phyloP scores from a whole-genome alignment of 352 stramenopile genomes.

The Phytophthora crassamura region DNA sequence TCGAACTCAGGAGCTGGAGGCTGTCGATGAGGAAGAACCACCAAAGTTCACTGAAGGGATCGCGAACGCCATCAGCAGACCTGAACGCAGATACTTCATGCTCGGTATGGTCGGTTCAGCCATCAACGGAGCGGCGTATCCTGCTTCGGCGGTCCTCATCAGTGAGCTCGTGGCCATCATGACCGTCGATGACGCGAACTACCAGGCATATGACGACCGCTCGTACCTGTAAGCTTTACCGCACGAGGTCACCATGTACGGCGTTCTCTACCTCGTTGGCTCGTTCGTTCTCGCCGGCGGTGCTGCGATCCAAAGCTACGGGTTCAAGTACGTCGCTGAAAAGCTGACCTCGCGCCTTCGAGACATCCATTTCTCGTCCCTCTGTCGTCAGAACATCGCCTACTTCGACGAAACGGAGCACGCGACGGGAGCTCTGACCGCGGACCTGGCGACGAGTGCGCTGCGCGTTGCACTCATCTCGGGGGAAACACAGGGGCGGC shows the following conservation, averaged over 20 bases:
- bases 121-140: slow-evolving; percentile 29
- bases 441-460: slow-evolving; percentile 56
- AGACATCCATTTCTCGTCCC: slow-evolving; percentile 54
- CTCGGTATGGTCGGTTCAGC: slow-evolving; percentile 27
- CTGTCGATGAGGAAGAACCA: too few species aligned
- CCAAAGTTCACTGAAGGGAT: slow-evolving; percentile 13
- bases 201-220: slow-evolving; percentile 20
- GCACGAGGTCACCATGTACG: slow-evolving; percentile 39
- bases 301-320: slow-evolving; percentile 42
- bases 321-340: slow-evolving; percentile 58
- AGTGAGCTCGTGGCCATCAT: slow-evolving; percentile 36
- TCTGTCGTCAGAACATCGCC: slow-evolving; percentile 56
- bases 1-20: too few species aligned
- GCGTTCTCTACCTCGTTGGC: slow-evolving; percentile 46
- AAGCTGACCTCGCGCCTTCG: slow-evolving; percentile 57
- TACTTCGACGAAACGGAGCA: slow-evolving; percentile 54
- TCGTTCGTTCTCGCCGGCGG: slow-evolving; percentile 35
- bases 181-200: slow-evolving; percentile 41
- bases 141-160: slow-evolving; percentile 30
- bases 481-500: slow-evolving; percentile 50
- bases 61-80: slow-evolving; percentile 24
- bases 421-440: slow-evolving; percentile 44
- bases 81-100: slow-evolving; percentile 29
- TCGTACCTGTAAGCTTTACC: slow-evolving; percentile 36
- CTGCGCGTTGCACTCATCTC: slow-evolving; percentile 54